A percentile compares a stretch with the other conserved stretches of the same genome.
phyloP scores from a whole-genome alignment of 306 rosid genomes.

The Amphicarpaea edgeworthii region DNA sequence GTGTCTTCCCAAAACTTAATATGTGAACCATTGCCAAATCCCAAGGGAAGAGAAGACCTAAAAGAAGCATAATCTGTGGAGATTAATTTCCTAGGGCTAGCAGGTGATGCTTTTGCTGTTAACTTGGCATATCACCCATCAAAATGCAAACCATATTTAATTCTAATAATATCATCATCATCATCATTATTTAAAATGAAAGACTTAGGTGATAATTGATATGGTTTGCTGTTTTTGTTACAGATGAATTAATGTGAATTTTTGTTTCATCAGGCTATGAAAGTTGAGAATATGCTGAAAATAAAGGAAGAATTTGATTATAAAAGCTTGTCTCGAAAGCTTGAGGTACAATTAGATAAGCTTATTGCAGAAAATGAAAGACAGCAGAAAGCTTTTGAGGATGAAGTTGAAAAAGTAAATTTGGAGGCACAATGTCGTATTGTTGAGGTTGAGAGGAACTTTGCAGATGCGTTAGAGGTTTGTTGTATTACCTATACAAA shows the following conservation, averaged over 20 bases:
- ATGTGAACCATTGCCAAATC: not conserved
- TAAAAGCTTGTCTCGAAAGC: constrained; percentile 90
- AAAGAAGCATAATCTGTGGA: not conserved
- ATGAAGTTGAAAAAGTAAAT: constrained; percentile 77
- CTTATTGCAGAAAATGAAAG: constrained; percentile 95
- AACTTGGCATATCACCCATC: not conserved
- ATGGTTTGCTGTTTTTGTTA: constrained; percentile 11
- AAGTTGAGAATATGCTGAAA: constrained; percentile 96
- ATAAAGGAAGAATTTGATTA: constrained; percentile 99
- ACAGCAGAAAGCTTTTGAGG: constrained; percentile 86
- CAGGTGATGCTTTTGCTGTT: not conserved
- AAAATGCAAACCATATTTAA: not conserved
- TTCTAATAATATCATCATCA: not conserved
- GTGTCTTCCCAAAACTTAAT: not conserved
- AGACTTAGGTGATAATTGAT: constrained; percentile 13
- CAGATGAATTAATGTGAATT: constrained; percentile 35
- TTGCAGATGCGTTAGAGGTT: constrained; percentile 95
- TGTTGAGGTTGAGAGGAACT: constrained; percentile 85
- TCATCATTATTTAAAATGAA: constrained; percentile 29
- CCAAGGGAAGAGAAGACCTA: too few species aligned
- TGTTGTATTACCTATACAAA: constrained; percentile 46
- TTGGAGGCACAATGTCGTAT: constrained; percentile 77
- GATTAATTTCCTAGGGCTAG: not conserved
- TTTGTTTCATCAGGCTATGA: constrained; percentile 75
- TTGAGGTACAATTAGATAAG: constrained; percentile 89